phyloP scores from a whole-genome alignment of 768 basidiomycete species.

The Tephrocybe sp. region DNA sequence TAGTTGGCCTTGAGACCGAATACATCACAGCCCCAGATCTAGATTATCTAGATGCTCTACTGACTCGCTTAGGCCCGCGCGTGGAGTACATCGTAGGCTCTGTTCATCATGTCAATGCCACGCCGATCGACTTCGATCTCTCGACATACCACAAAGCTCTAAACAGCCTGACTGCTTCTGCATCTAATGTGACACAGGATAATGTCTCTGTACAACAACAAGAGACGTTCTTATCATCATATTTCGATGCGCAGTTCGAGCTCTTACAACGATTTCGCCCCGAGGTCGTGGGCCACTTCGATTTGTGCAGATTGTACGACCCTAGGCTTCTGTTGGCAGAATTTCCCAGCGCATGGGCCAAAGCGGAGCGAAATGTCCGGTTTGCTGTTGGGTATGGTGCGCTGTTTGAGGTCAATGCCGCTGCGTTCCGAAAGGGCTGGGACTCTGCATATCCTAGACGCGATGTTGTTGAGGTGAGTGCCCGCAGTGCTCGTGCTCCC shows the following conservation, averaged over 20 bases:
- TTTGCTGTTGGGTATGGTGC: constrained; percentile 81
- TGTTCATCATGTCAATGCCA: constrained; percentile 83
- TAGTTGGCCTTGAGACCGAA: constrained; percentile 94
- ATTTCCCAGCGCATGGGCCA: constrained; percentile 58
- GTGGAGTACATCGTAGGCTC: constrained; percentile 93
- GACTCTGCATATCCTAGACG: constrained; percentile 73
- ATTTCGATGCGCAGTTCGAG: constrained; percentile 84
- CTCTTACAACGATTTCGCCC: constrained; percentile 72
- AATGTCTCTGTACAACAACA: constrained; percentile 19
- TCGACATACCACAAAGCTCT: constrained; percentile 66
- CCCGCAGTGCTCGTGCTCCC: too few species aligned
- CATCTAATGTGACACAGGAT: constrained; percentile 20
- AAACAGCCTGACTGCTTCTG: constrained; percentile 29
- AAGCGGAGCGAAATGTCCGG: constrained; percentile 71
- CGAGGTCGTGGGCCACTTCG: constrained; percentile 90
- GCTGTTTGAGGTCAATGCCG: constrained; percentile 90
- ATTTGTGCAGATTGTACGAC: constrained; percentile 85
- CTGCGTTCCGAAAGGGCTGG: constrained; percentile 94
- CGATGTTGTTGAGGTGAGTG: constrained; percentile 68
- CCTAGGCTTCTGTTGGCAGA: constrained; percentile 57
- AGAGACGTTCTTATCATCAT: constrained; percentile 55
- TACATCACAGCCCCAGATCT: constrained; percentile 73
- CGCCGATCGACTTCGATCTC: constrained; percentile 91
- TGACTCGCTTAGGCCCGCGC: constrained; percentile 41
- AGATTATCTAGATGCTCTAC: constrained; percentile 48